Conservation (phyloP, 2,329 filamentous ascomycete species). For the Monosporascus sp. region DNA sequence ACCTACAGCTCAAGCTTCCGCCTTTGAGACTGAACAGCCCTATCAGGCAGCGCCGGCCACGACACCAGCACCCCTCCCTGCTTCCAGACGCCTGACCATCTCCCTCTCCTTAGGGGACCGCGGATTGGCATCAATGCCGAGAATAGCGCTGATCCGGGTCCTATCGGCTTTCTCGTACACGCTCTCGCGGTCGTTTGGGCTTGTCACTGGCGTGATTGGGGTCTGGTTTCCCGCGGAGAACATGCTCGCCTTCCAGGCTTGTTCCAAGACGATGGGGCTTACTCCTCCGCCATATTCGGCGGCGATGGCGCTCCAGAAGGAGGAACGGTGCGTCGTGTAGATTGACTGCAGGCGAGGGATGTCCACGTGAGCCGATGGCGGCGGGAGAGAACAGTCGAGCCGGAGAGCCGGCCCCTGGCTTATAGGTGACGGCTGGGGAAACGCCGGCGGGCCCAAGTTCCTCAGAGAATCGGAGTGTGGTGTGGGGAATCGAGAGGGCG, state of each 20-base stretch:
- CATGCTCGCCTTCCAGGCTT: constrained; percentile 57
- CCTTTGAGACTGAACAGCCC: neutral
- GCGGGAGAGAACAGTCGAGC: constrained; percentile 52
- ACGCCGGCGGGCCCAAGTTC: constrained; percentile 41
- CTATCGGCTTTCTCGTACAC: constrained; percentile 42
- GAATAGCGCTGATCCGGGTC: constrained; percentile 59
- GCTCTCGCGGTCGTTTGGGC: constrained; percentile 44
- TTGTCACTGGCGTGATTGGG: constrained; percentile 50
- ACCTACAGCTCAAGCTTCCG: no score
- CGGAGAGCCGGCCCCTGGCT: constrained; percentile 44
- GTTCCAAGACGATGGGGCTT: constrained; percentile 61
- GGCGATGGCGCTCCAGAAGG: constrained; percentile 70
- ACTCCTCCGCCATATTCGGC: constrained; percentile 64
- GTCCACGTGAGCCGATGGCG: constrained; percentile 49
- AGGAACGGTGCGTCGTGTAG: constrained; percentile 64
- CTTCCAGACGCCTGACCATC: constrained; percentile 51
- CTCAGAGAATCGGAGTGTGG: constrained; percentile 35
- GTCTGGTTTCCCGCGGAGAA: constrained; percentile 35
- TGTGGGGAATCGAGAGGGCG: constrained; percentile 35
- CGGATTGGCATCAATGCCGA: constrained; percentile 56
- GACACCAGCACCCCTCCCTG: constrained; percentile 36
- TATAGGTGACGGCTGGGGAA: constrained; percentile 35
- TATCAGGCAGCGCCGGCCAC: constrained; percentile 28
- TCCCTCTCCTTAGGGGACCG: constrained; percentile 54
- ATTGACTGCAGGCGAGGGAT: constrained; percentile 62